Percentiles rank a stretch among this genome's conserved stretches.
Conservation (phyloP, 192 early-diverging fungal genomes). For the Phlyctochytrium planicorne region DNA sequence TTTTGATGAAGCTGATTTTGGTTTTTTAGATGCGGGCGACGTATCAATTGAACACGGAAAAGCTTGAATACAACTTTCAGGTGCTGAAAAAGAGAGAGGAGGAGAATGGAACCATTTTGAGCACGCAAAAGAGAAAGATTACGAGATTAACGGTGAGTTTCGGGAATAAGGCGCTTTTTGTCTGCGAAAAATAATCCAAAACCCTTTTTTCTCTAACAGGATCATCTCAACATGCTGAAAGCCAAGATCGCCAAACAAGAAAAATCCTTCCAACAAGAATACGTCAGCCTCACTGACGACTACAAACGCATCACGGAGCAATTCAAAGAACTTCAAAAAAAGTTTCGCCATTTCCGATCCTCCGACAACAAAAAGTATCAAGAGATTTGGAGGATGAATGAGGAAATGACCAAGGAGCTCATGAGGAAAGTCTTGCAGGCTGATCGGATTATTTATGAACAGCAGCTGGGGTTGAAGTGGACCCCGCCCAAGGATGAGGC, state of each 20-base stretch:
- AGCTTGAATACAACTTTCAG: conserved; percentile 65
- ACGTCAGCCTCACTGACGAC: conserved; percentile 53
- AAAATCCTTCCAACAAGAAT: conserved; percentile 46
- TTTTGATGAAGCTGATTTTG: not conserved
- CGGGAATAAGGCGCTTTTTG: not conserved
- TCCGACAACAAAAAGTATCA: conserved; percentile 46
- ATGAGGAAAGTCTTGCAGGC: conserved; percentile 56
- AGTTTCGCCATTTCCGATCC: conserved; percentile 57
- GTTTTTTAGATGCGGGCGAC: conserved; percentile 54
- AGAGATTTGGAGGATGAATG: conserved; percentile 59
- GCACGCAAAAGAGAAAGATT: conserved; percentile 60
- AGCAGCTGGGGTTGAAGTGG: conserved; percentile 59
- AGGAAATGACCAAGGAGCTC: conserved; percentile 47
- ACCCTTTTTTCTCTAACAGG: conserved; percentile 29
- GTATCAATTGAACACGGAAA: conserved; percentile 61
- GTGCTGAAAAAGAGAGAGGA: conserved; percentile 65
- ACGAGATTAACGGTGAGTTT: conserved; percentile 43
- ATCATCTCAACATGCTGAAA: conserved; percentile 57
- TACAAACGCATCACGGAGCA: conserved; percentile 60
- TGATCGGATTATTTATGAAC: conserved; percentile 57
- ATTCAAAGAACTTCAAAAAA: conserved; percentile 63
- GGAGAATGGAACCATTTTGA: conserved; percentile 58
- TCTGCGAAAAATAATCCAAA: too few relatives aligned
- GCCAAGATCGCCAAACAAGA: conserved; percentile 56
- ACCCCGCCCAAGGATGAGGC: conserved; percentile 40